A percentile compares a stretch with the other conserved stretches of the same genome.
Evolutionary conservation across 1,139 yeast genomes (phyloP).

Genomic region (Suhomyces choctaworum): DNA sequence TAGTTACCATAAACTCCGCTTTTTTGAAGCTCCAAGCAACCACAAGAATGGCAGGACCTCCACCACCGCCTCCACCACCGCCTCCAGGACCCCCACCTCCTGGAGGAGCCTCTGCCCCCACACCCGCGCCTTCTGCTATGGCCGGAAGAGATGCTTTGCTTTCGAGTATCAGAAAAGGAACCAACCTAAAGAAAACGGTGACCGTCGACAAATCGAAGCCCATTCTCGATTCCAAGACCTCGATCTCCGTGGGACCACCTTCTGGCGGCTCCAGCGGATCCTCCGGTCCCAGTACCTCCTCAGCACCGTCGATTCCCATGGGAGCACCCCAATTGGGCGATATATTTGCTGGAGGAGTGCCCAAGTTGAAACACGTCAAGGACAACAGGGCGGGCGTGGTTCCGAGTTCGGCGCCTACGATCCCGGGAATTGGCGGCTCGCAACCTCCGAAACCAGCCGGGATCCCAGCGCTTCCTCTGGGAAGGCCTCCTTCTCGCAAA

Average conservation of each 20-base stretch:
- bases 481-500: slow-evolving; percentile 17
- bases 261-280: slow-evolving; percentile 13
- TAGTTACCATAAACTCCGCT: too few species aligned
- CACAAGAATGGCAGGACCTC: slow-evolving; percentile 24
- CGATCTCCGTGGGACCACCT: slow-evolving; percentile 15
- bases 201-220: slow-evolving; percentile 51
- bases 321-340: slow-evolving; percentile 69
- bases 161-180: slow-evolving; percentile 85
- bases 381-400: slow-evolving; percentile 47
- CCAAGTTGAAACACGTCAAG: slow-evolving; percentile 62
- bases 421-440: slow-evolving; percentile 20
- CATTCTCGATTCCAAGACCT: slow-evolving; percentile 35
- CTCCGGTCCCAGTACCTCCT: slow-evolving; percentile 10
- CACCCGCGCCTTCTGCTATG: slow-evolving; percentile 36
- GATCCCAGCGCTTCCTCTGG: slow-evolving; percentile 10
- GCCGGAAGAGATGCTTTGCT: slow-evolving; percentile 75
- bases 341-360: slow-evolving; percentile 83
- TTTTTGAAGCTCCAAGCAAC: too few species aligned
- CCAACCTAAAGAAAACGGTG: slow-evolving; percentile 66
- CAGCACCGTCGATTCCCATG: slow-evolving; percentile 21
- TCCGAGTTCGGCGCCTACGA: slow-evolving; percentile 40
- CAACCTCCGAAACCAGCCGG: background rate
- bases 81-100: slow-evolving; percentile 14
- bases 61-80: slow-evolving; percentile 24
- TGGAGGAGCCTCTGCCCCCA: slow-evolving; percentile 15